Evolutionary conservation across 2,329 filamentous ascomycete genomes (phyloP), one percentile per base, ranked within the genome.

Genomic region (Alternaria ventricosa): DNA sequence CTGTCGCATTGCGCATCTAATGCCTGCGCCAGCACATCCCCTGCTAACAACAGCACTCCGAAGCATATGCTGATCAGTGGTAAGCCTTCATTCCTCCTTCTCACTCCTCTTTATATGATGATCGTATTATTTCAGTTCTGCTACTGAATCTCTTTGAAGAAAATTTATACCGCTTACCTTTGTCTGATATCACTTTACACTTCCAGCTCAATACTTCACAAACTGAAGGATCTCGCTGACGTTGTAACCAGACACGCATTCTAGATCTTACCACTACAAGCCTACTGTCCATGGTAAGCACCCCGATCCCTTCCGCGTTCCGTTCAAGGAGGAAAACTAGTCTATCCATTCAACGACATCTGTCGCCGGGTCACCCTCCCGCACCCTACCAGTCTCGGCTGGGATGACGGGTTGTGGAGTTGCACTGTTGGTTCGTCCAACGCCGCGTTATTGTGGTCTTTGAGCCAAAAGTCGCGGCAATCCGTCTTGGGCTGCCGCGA

Each of bases 361-460:
- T 81, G 82, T 82, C 79, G 84, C 89, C 90, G 84, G 91, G 89
- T 87, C 87, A 88, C 87, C 83, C 91, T 92, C 86, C 87, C 90
- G 80, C 88, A 92, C 90, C 87, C 79, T 83, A 93, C 88, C 75
- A 70, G 79, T 64, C 63, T 79, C 73, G 80, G 76, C 75, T 81
- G 85, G 83, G 81, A 92, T 85, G 90, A 92, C 81, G 78, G 86
- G 90, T 92, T 90, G 90, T 92, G 90, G 88, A 92, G 90, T 91
- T 88, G 83, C 78, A 78, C 72, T 76, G 76, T 71, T 74, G 71
- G 69, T 68, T 77, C 68, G 76, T 70, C 70, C 70, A 70, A 87
- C 83, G 78, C 79, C 78, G 74, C 75, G 73, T 80, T 75, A 82
- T 82, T 81, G 82, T 82, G 89, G 90, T 92, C 86, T 88, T 87